Conservation (phyloP, 768 basidiomycete species). For the Mycena epipterygia region DNA sequence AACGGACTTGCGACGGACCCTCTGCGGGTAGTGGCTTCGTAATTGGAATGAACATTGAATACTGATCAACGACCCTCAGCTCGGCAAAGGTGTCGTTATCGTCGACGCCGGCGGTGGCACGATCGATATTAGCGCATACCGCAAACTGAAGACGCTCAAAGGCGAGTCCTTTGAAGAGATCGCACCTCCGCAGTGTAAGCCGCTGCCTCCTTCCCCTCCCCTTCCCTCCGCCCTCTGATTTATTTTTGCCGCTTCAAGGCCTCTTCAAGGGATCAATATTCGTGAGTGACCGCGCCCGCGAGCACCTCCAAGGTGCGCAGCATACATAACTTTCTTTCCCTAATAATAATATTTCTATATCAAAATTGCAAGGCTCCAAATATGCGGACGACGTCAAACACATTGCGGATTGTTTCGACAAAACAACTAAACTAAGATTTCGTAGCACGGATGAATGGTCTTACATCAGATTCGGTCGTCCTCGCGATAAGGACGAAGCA, state of each 20-base stretch:
- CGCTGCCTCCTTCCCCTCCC: too few species aligned
- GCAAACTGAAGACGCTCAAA: conserved; percentile 47
- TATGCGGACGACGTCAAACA: conserved; percentile 58
- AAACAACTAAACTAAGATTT: conserved; percentile 62
- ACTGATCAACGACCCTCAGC: conserved; percentile 8
- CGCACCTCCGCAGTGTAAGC: conserved; percentile 58
- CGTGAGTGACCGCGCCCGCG: conserved; percentile 58
- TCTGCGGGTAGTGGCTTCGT: conserved; percentile 42
- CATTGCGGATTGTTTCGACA: conserved; percentile 60
- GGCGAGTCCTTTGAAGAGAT: conserved; percentile 60
- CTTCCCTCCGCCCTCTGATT: too few species aligned
- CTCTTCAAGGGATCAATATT: conserved; percentile 66
- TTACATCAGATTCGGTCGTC: conserved; percentile 63
- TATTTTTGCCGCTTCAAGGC: too few species aligned
- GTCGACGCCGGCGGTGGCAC: conserved; percentile 78
- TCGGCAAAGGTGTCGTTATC: conserved; percentile 59
- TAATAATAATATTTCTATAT: conserved; percentile 40
- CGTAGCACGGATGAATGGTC: conserved; percentile 52
- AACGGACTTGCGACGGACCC: conserved; percentile 58
- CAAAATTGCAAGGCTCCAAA: conserved; percentile 54
- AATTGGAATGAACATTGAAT: conserved; percentile 19
- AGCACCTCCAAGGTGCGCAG: conserved; percentile 54
- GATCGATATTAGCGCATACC: conserved; percentile 70
- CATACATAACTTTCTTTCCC: conserved; percentile 2
- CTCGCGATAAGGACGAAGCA: conserved; percentile 54